A percentile compares a stretch with the other conserved stretches of the same genome.
phyloP scores from a whole-genome alignment of 306 rosid species.

The Vigna reflexopilosa region DNA sequence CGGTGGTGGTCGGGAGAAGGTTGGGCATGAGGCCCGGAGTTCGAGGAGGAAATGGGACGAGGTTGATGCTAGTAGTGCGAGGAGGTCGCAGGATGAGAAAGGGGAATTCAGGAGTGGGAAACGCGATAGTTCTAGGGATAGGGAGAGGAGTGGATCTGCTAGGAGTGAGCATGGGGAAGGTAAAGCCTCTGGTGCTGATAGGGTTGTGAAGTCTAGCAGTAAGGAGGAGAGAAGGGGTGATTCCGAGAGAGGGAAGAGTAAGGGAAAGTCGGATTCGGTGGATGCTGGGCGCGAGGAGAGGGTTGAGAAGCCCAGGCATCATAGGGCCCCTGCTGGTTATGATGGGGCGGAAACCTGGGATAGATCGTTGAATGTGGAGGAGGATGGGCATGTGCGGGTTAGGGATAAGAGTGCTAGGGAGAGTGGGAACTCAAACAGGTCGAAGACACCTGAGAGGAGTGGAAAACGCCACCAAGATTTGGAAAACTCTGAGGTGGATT shows the following conservation, averaged over 20 bases:
- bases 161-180: conserved; percentile 77
- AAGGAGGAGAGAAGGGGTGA: conserved; percentile 80
- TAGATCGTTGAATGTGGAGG: conserved; percentile 65
- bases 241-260: conserved; percentile 76
- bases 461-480: conserved; percentile 74
- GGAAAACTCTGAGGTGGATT: conserved; percentile 67
- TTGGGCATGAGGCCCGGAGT: conserved; percentile 67
- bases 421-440: conserved; percentile 60
- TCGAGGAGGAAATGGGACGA: conserved; percentile 98
- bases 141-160: conserved; percentile 67
- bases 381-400: conserved; percentile 58
- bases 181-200: conserved; percentile 61
- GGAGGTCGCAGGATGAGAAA: conserved; percentile 69
- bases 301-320: conserved; percentile 74
- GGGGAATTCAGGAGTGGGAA: conserved; percentile 62
- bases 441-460: conserved; percentile 85
- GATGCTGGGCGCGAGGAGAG: conserved; percentile 72
- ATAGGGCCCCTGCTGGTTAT: conserved; percentile 56
- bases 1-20: conserved; percentile 63
- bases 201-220: conserved; percentile 58
- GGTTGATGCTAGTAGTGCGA: conserved; percentile 57
- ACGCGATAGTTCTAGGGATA: conserved; percentile 56
- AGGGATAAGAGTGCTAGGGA: conserved; percentile 78
- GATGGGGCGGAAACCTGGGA: conserved; percentile 76
- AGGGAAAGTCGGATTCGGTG: conserved; percentile 58